Base-by-base conservation (phyloP, 2,329 filamentous ascomycete genomes). In the Colletotrichum godetiae region DNA sequence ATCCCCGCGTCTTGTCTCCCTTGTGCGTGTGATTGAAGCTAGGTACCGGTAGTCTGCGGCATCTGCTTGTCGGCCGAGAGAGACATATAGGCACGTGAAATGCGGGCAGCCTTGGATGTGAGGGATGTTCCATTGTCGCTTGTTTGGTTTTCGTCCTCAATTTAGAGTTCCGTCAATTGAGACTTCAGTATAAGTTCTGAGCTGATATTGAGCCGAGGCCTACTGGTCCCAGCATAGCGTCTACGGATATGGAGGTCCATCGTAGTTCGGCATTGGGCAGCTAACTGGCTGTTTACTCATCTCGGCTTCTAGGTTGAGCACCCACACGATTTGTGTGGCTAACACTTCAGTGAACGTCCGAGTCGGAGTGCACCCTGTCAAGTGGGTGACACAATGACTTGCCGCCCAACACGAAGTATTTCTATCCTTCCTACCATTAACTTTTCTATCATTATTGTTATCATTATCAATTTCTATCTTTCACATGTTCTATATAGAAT, bases 51-150 rank as follows among this genome's bases (percentile, higher is more conserved):
- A 49, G 52, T 24, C 33, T 64, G 46, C 49, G n/a, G 46, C 52
- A n/a, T 33, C 15, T 35, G 52, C 42, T 57, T 15, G 55, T 65
- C 70, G 60, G 60, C 60, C 70, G 42, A 65, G 70, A 73, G 33
- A 65, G 67, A 73, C 55, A 58, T 3, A 19, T 22, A 69, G 49
- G 37, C 71, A 71, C 71, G 71, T 73, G 71, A 70, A 73, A 66
- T 70, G 60, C 67, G 65, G 53, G 37, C 53, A 61, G 33, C 60
- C 67, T 15, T 42, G 59, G 55, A 42, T 42, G 60, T 60, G 59
- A 60, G 27, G 60, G n/a, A 49, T 37, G 29, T 46, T 12, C 67
- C 33, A 49, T 53, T 31, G 31, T 35, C n/a, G 57, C 5, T 29
- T 22, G 35, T n/a, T 49, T 61, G 61, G 67, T 58, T 61, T 72